phyloP scores from a whole-genome alignment of 192 early-diverging fungal genomes.

The Backusella mclennaniae region DNA sequence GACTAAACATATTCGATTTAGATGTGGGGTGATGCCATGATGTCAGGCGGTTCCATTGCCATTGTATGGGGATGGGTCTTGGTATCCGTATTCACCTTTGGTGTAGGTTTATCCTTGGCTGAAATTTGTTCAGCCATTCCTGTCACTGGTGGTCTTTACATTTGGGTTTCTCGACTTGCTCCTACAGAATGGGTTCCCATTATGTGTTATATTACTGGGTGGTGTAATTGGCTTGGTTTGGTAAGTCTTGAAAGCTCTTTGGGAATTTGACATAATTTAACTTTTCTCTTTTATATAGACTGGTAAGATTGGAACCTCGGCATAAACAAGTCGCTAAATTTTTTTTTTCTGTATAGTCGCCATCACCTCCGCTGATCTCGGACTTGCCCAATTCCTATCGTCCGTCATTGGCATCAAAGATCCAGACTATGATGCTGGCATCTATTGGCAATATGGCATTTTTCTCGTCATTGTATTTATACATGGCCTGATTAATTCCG shows the following conservation, averaged over 20 bases:
- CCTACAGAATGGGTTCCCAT: conserved; percentile 47
- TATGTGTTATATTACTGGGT: conserved; percentile 54
- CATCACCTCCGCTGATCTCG: conserved; percentile 50
- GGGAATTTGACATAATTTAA: neutral
- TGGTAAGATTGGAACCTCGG: neutral
- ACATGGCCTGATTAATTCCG: conserved; percentile 53
- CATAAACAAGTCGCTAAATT: neutral
- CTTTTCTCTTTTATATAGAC: neutral
- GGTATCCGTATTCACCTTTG: conserved; percentile 51
- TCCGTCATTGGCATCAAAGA: conserved; percentile 34
- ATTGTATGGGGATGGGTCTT: conserved; percentile 51
- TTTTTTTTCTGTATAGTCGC: conserved; percentile 30
- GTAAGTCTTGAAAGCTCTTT: neutral
- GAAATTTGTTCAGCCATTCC: conserved; percentile 54
- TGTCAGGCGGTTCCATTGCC: conserved; percentile 47
- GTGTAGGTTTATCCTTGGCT: conserved; percentile 49
- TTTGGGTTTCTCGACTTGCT: conserved; percentile 52
- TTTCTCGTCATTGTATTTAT: conserved; percentile 48
- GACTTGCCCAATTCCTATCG: conserved; percentile 47
- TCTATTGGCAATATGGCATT: conserved; percentile 51
- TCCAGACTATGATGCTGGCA: conserved; percentile 30
- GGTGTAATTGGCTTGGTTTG: conserved; percentile 55
- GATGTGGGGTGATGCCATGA: conserved; percentile 50
- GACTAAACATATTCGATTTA: neutral
- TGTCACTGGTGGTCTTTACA: conserved; percentile 50